Conservation (phyloP, 305 asterid genomes). For the Solanum chacoense region DNA sequence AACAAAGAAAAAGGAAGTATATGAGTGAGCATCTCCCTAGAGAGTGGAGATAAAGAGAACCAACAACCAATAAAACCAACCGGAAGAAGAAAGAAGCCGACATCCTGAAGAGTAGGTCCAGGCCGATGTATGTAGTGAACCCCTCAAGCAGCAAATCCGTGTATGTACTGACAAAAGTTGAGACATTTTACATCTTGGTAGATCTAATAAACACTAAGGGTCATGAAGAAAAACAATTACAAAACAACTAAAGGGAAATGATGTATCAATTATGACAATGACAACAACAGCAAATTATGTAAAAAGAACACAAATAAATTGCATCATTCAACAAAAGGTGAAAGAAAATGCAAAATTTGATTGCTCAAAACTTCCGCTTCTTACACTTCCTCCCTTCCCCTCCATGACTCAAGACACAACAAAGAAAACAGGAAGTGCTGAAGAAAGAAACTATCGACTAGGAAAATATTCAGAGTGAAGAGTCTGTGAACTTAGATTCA, state of each 20-base stretch:
- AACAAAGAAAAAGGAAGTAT: constrained; percentile 9
- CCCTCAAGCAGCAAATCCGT: constrained; percentile 94
- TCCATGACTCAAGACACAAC: background rate
- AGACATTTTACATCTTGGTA: background rate
- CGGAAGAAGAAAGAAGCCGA: constrained; percentile 83
- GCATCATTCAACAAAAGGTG: background rate
- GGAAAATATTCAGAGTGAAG: background rate
- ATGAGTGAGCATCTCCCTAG: background rate
- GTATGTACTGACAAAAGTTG: constrained; percentile 54
- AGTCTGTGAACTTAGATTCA: background rate
- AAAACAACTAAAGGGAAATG: background rate
- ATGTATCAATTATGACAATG: background rate
- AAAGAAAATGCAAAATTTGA: background rate
- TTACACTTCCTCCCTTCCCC: background rate
- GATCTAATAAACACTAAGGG: background rate
- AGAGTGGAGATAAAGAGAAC: background rate
- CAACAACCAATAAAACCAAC: constrained; percentile 21
- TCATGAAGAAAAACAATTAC: background rate
- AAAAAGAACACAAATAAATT: background rate
- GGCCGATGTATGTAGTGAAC: constrained; percentile 92
- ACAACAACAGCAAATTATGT: background rate
- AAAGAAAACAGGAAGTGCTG: background rate
- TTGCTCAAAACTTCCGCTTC: background rate
- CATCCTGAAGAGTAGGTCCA: constrained; percentile 83
- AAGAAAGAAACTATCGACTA: background rate